Evolutionary conservation across 805 yeast genomes (phyloP), one percentile per base, ranked within the genome.

Genomic region (Candida dendrica): DNA sequence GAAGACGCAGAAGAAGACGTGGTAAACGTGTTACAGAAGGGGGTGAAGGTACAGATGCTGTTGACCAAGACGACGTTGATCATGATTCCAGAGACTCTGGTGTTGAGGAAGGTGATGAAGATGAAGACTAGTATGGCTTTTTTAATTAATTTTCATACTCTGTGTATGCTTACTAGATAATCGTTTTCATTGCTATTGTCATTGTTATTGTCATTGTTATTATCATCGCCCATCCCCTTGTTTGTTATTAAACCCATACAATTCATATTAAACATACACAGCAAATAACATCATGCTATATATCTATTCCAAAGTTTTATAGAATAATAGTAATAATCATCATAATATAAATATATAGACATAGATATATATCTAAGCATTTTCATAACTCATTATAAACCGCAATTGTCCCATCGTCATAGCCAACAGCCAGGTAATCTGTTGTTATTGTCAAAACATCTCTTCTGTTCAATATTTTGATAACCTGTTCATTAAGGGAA

Each of bases 361-460:
- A 27, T 10, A 27, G 4, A 6, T 15, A 18, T 27, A 22, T 50
- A 47, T 32, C n/a, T n/a, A n/a, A n/a, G n/a, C n/a, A n/a, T n/a
- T n/a, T n/a, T 33, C 47, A 19, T 46, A 46, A 22, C 43, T 46
- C 46, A 14, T 50, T 38, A 52, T 68, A 72, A 10, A 74, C 55
- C 11, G 64, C 65, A 2, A 79, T 62, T 3, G 77, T 63, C 3
- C 83, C 82, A 47, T 79, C 82, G 39, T 72, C 75, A 37, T 72
- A 77, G 0, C 77, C 84, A 2, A 69, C 66, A 5, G 76, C 71
- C 1, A 76, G 46, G 52, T 69, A 58, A 13, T 52, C 46, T 2
- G 45, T 49, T 3, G 35, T 27, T 0, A 54, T 36, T 6, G 49
- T 41, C 24, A 50, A 49, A 4, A 46, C 6, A 37, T 58, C 63